Percentiles rank a stretch among this genome's conserved stretches.
Evolutionary conservation across 83 land plant species (phyloP).

Genomic region (Isoetes engelmannii): DNA sequence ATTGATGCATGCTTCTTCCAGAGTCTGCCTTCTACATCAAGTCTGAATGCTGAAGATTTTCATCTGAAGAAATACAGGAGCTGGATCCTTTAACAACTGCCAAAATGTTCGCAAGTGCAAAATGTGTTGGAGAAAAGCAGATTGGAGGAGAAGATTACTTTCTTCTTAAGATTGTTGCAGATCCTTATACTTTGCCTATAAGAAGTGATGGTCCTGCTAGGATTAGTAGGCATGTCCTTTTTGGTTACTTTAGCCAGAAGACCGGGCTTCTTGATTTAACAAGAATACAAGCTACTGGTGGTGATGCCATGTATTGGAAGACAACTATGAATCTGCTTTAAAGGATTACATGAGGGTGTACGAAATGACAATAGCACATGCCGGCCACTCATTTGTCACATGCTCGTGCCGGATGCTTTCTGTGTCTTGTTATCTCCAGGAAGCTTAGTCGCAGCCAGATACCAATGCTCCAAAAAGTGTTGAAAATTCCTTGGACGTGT

Average conservation of each 20-base stretch:
- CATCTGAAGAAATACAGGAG: slow-evolving; percentile 35
- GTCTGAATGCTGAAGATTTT: background rate
- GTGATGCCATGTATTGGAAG: slow-evolving; percentile 57
- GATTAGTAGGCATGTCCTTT: slow-evolving; percentile 49
- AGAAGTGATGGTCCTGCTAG: slow-evolving; percentile 56
- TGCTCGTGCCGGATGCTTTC: too few species aligned
- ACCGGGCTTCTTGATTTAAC: slow-evolving; percentile 50
- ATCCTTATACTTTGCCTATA: slow-evolving; percentile 35
- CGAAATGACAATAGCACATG: slow-evolving; percentile 50
- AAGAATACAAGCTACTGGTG: slow-evolving; percentile 39
- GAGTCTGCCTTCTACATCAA: background rate
- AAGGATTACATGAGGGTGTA: slow-evolving; percentile 49
- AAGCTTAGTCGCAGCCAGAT: too few species aligned
- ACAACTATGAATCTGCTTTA: slow-evolving; percentile 48
- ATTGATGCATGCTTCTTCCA: background rate
- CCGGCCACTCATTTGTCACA: slow-evolving; percentile 45
- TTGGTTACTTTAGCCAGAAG: slow-evolving; percentile 52
- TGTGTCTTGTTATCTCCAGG: too few species aligned
- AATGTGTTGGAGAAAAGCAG: slow-evolving; percentile 40
- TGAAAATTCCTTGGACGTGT: slow-evolving; percentile 49
- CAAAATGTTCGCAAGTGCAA: slow-evolving; percentile 47
- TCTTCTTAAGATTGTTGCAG: slow-evolving; percentile 46
- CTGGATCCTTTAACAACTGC: slow-evolving; percentile 68
- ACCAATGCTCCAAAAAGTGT: slow-evolving; percentile 53
- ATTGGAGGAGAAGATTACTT: slow-evolving; percentile 54